These are phyloP conservation scores for Pholiota molesta DNA, from an alignment of 768 basidiomycete species.

Conservation along the genomic window DNA sequence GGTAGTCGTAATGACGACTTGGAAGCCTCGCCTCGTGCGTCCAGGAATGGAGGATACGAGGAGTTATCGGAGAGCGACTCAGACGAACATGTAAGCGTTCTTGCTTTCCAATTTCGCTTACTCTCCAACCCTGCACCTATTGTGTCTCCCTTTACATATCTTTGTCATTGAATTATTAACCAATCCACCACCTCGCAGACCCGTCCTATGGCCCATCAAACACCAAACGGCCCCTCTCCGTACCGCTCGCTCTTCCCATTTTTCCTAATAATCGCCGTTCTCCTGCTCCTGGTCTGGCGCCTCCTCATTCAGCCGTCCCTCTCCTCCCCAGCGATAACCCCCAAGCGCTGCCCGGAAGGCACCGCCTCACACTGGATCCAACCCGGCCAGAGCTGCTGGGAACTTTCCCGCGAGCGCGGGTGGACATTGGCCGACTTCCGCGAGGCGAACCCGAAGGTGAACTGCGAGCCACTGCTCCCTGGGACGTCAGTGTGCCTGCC, in stretches of 20 bases:
- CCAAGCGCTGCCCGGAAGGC: slow-evolving; percentile 39
- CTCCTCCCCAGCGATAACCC: slow-evolving; percentile 21
- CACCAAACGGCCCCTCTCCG: slow-evolving; percentile 36
- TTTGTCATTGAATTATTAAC: slow-evolving; percentile 3
- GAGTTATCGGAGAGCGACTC: slow-evolving; percentile 37
- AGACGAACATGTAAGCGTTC: slow-evolving; percentile 48
- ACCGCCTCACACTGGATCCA: slow-evolving; percentile 50
- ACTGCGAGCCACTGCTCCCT: slow-evolving; percentile 61
- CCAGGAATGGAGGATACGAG: slow-evolving; percentile 58
- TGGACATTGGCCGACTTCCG: slow-evolving; percentile 54
- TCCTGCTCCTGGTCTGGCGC: slow-evolving; percentile 67
- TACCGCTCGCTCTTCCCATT: slow-evolving; percentile 72
- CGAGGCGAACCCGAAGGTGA: slow-evolving; percentile 52
- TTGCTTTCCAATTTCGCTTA: slow-evolving; percentile 1
- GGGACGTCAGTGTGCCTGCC: slow-evolving; percentile 66
- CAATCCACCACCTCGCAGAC: slow-evolving; percentile 19
- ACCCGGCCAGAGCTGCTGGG: slow-evolving; percentile 71
- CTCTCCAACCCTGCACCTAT: neutral
- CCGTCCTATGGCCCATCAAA: slow-evolving; percentile 29
- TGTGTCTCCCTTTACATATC: neutral
- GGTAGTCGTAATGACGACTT: slow-evolving; percentile 39
- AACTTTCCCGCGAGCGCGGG: slow-evolving; percentile 50
- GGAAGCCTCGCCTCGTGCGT: slow-evolving; percentile 52
- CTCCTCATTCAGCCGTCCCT: slow-evolving; percentile 51
- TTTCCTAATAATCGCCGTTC: slow-evolving; percentile 67